These are phyloP conservation scores for Mycotypha africana DNA, from an alignment of 371 early-diverging fungal species.

Conservation along the genomic window DNA sequence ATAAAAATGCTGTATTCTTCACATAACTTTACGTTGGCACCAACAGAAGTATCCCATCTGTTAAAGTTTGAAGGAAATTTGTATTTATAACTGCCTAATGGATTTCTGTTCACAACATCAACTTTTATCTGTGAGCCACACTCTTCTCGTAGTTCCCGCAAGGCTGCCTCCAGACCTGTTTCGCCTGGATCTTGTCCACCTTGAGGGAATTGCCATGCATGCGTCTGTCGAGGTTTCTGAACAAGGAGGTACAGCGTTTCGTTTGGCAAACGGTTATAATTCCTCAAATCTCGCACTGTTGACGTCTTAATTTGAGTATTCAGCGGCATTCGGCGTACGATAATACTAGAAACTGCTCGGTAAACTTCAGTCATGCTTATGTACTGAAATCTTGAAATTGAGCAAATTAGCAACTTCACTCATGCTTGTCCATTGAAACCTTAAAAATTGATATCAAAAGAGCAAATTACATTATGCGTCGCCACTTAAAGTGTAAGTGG, in stretches of 20 bases:
- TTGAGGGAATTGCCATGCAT: constrained; percentile 78
- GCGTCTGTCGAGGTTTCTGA: constrained; percentile 51
- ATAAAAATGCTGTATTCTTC: background rate
- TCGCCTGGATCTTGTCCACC: constrained; percentile 61
- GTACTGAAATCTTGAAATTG: too few relatives aligned
- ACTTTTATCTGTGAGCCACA: constrained; percentile 72
- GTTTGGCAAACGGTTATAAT: constrained; percentile 9
- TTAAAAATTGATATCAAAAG: too few relatives aligned
- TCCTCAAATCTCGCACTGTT: background rate
- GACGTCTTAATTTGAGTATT: background rate
- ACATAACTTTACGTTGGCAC: constrained; percentile 23
- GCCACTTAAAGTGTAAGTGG: too few relatives aligned
- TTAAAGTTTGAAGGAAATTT: constrained; percentile 35
- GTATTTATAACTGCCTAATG: constrained; percentile 62
- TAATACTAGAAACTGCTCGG: constrained; percentile 16
- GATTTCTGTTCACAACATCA: constrained; percentile 63
- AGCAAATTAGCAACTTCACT: too few relatives aligned
- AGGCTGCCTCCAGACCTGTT: constrained; percentile 68
- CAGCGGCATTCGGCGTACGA: constrained; percentile 8
- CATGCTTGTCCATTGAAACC: too few relatives aligned
- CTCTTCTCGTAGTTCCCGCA: constrained; percentile 61
- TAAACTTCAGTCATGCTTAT: constrained; percentile 8
- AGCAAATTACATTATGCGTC: too few relatives aligned
- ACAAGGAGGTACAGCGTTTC: constrained; percentile 67
- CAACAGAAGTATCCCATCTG: constrained; percentile 12